Base-by-base conservation (phyloP, 2,329 filamentous ascomycete species). In the Penicillium polonicum region DNA sequence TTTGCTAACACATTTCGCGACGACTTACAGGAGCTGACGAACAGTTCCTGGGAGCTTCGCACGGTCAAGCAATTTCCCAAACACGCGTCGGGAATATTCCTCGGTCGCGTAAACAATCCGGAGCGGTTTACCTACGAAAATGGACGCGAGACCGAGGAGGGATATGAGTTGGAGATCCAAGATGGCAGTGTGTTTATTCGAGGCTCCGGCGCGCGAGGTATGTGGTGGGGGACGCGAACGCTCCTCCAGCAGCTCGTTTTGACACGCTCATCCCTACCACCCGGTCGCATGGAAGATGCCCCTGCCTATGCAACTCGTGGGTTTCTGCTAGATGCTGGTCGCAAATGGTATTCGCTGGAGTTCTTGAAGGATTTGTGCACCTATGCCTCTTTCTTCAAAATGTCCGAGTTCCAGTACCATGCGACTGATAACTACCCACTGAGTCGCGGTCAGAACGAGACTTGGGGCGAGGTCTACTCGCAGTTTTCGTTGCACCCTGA, bases 371-470 rank as follows among this genome's bases (percentile, higher is more conserved):
- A 85, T n/a, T 72, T 86, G 60, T 86, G 84, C 68, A 77, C 79
- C 0, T 86, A 85, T 68, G 80, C 84, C 60, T 85, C 83, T 29
- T 85, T 83, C 66, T 86, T 84, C 73, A 86, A 86, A 64, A 79
- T 85, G 61, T 85, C 84, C 60, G 79, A 79, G 1, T 81, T 86
- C 52, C 84, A 86, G 44, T 69, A 85, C 19, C 84, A 86, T 65
- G 74, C 84, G 4, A 83, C 79, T 59, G 84, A 86, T 65, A 85
- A 85, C 62, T 78, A 81, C 43, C 83, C 82, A 36, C 72, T 78
- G 1, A 72, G 75, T 23, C 74, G 79, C 19, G 84, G 85, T 46
- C 76, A 74, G 3, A 73, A 76, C 19, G 78, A 82, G 48, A 76
- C 75, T 0, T 80, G 78, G 52, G 67, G 81, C 29, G 70, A 79